Evolutionary conservation across 257 asterid species (phyloP), one percentile per base, ranked within the genome.

Genomic region (Datura wrightii): DNA sequence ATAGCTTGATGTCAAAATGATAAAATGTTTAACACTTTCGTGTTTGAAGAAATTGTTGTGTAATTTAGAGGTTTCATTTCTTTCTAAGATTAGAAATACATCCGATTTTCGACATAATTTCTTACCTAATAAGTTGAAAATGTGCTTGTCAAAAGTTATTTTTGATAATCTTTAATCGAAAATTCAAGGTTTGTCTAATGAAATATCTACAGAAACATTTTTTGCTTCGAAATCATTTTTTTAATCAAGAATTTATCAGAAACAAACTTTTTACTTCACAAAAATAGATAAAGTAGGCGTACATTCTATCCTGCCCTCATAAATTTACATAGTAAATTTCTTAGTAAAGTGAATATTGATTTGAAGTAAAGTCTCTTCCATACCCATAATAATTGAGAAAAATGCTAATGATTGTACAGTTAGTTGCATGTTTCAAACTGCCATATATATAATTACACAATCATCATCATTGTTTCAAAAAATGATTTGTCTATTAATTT

Each of bases 291-390:
- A 24, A 1, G 31, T 24, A 24, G 31, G 31, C 31, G 31, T 24
- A 24, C 31, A 24, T 24, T 24, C 31, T 24, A 24, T 24, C 31
- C n/a, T n/a, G 31, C 1, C 31, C 31, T 1, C 0, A 1, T 24
- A 24, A 24, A 24, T 24, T 24, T 24, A 24, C 31, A 24, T 11
- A 24, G 13, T 46, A 19, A 10, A 72, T 10, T 46, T 19, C n/a
- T 5, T 24, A 48, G 48, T 52, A 76, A 76, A 76, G 63, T 76
- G 82, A 76, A 76, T 76, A 76, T 76, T 76, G 82, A 76, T 76
- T 76, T 76, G 82, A 76, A 50, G 82, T 76, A 76, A 76, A 50
- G 82, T 31, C 46, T 76, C 46, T 31, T 55, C 62, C 82, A 50
- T 14, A 7, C n/a, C 46, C 82, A 50, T 31, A 76, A 76, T 76